Base-by-base conservation (phyloP, 345 rosid genomes). In the Brassica nigra region DNA sequence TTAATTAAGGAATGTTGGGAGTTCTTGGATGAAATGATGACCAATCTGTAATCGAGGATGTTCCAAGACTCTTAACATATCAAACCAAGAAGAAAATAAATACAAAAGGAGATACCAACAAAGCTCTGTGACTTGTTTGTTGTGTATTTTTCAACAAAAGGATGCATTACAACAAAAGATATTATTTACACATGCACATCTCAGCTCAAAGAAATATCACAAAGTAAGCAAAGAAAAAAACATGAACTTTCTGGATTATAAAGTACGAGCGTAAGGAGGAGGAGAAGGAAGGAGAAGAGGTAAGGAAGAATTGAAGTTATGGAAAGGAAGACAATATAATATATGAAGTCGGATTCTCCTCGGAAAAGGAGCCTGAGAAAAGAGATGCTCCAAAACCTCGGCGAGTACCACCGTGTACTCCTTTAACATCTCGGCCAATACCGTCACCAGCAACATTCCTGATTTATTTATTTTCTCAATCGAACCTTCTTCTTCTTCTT, bases 371-470 rank as follows among this genome's bases (percentile, higher is more conserved):
- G 90, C 95, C 5, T 77, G 91, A 36, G 81, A 75, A 33, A 93
- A 73, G 75, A 95, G 16, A 68, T 90, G 96, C 84, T 88, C 88
- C 61, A 95, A 74, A 29, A 89, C 83, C 75, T 94, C 82, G n/a
- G 89, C 87, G 78, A 95, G 83, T 64, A 93, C 76, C 87, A 72
- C 90, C 86, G 89, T 91, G 93, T 93, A 95, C 79, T 93, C 93
- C 85, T 86, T 88, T 89, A 95, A 79, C 79, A 91, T 79, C 87
- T 89, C 95, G 64, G 98, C 89, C 65, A 91, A 28, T 31, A 83
- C 52, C 0, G 95, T 86, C 81, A 91, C 92, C 31, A 85, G 80
- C 70, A 95, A 84, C 98, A 93, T 95, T 82, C 78, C 79, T 65
- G 10, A 70, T 18, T 3, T 5, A 8, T 47, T 69, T 52, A 20